Percentiles rank a stretch among this genome's conserved stretches.
These are phyloP conservation scores for Cyberlindnera euphorbiae DNA, from an alignment of 805 yeast genomes.

Conservation along the genomic window DNA sequence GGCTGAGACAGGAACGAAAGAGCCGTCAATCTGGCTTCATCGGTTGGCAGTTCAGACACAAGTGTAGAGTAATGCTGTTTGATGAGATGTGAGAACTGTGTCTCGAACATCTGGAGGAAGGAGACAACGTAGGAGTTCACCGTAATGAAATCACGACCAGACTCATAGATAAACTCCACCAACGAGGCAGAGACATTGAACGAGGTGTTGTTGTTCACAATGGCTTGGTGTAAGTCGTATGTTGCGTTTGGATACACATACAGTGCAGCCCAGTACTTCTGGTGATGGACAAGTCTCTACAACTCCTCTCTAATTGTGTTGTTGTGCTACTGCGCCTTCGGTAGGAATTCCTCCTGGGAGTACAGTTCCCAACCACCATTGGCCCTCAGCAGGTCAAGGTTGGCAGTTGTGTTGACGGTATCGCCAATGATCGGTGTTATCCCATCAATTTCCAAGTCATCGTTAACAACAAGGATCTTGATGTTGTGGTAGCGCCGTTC, in stretches of 20 bases:
- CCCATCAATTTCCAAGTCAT: conserved; percentile 15
- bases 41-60: conserved; percentile 32
- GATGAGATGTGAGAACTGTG: conserved; percentile 6
- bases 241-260: conserved; percentile 47
- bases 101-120: conserved; percentile 40
- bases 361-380: conserved; percentile 28
- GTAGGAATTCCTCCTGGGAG: conserved; percentile 21
- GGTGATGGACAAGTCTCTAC: conserved; percentile 44
- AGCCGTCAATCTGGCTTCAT: conserved; percentile 20
- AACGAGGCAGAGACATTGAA: conserved; percentile 18
- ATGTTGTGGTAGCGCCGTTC: conserved; percentile 14
- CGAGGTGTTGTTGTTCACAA: conserved; percentile 15
- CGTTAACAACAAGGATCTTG: conserved; percentile 19
- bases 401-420: conserved; percentile 6
- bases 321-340: conserved; percentile 15
- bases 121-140: conserved; percentile 42
- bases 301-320: conserved; percentile 29
- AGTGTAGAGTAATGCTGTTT: conserved; percentile 5
- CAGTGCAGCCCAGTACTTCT: conserved; percentile 55
- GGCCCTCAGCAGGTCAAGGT: conserved; percentile 3
- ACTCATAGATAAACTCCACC: conserved; percentile 46
- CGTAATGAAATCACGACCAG: conserved; percentile 55
- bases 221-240: conserved; percentile 22
- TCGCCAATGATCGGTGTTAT: conserved; percentile 18
- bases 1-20: conserved; percentile 13